Evolutionary conservation across 2,329 filamentous ascomycete genomes (phyloP), one percentile per base, ranked within the genome.

Genomic region (Cladophialophora immunda): DNA sequence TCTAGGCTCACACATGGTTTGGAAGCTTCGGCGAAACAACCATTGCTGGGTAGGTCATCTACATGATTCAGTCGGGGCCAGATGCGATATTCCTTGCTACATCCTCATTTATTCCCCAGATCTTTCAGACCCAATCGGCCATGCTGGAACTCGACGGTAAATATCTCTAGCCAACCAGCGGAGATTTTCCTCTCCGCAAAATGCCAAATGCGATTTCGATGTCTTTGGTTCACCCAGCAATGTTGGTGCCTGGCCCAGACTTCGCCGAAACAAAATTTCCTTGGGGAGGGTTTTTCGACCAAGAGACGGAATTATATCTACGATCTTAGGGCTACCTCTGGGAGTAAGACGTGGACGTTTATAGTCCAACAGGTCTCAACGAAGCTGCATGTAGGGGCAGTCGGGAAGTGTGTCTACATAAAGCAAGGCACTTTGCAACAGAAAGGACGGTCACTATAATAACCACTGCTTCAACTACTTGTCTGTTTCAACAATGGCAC

Each of bases 241-340:
- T 56, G 54, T 32, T 32, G 30, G 30, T 4, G 9, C 30, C 17
- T 64, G 22, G 62, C 34, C 8, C 54, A 27, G 34, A 64, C 8
- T 64, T 64, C 62, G 62, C 30, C 62, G 62, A 64, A 64, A 54
- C 9, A 36, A 36, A 32, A n/a, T n/a, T n/a, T n/a, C n/a, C n/a
- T n/a, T n/a, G n/a, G n/a, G n/a, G n/a, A n/a, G n/a, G n/a, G n/a
- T n/a, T n/a, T n/a, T 32, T 36, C 19, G 56, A 45, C 29, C 57
- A 34, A 60, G 53, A 60, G 30, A 34, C 22, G 25, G 6, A 30
- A 56, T 32, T 17, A 19, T 25, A 32, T 57, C 54, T 36, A 34
- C n/a, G 7, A 22, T 32, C 11, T 29, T 29, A 57, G 13, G 19
- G 8, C 30, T 57, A 32, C n/a, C 30, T 34, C 54, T 38, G 29